Evolutionary conservation across 441 rosid species (phyloP).

Genomic region (Sinapis alba): DNA sequence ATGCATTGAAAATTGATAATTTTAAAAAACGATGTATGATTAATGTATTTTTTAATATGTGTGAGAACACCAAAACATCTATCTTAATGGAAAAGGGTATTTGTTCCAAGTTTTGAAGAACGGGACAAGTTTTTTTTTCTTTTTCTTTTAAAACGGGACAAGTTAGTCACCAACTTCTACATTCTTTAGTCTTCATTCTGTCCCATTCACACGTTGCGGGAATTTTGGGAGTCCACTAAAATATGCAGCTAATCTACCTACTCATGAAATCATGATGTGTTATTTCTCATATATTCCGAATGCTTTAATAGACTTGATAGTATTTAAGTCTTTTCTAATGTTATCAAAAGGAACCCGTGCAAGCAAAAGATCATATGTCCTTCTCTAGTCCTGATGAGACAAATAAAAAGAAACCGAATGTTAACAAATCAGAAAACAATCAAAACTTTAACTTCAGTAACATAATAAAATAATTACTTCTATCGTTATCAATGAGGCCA

Average conservation of each 20-base stretch:
- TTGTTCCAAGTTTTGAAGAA: not conserved
- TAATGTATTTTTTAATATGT: too few relatives aligned
- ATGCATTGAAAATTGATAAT: too few relatives aligned
- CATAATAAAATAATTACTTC: not conserved
- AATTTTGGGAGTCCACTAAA: conserved; percentile 22
- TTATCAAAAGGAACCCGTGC: conserved; percentile 21
- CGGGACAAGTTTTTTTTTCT: conserved; percentile 25
- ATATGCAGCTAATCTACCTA: not conserved
- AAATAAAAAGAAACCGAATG: not conserved
- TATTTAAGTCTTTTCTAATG: not conserved
- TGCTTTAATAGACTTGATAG: not conserved
- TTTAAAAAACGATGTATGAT: too few relatives aligned
- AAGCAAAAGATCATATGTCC: conserved; percentile 5
- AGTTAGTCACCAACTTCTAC: conserved; percentile 18
- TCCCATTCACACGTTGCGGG: conserved; percentile 34
- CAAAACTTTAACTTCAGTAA: not conserved
- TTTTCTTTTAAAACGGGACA: too few relatives aligned
- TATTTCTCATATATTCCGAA: not conserved
- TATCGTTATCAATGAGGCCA: conserved; percentile 2
- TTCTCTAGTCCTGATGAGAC: conserved; percentile 22
- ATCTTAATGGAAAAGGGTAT: too few relatives aligned
- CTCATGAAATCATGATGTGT: not conserved
- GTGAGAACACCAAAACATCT: too few relatives aligned
- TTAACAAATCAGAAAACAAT: not conserved
- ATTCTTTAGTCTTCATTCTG: not conserved